Evolutionary conservation across 768 basidiomycete genomes (phyloP), one percentile per base, ranked within the genome.

Genomic region (Tephrocybe sp.): DNA sequence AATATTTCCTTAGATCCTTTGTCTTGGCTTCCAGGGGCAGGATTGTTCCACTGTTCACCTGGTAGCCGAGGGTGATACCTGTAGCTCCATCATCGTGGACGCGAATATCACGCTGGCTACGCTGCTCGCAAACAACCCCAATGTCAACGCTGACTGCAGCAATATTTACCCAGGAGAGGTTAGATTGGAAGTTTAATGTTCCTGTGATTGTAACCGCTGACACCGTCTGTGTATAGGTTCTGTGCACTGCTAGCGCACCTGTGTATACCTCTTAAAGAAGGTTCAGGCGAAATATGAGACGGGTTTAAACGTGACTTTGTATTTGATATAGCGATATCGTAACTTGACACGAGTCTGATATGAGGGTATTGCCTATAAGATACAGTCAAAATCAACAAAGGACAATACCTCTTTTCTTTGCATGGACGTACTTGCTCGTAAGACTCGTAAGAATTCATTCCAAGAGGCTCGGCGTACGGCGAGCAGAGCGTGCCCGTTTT

Each of bases 81-180:
- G 87, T 66, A 54, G 43, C 1, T 45, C 40, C 19, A 75, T 88
- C 46, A 64, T 75, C 2, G 40, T 50, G 0, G 60, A 49, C 19
- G 72, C 74, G 49, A 70, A 68, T 24, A 77, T 84, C 51, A 58
- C 73, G 40, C 52, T 71, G 54, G 69, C 56, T 31, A 76, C 76
- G 18, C 68, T 89, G 19, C 61, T 72, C 52, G 59, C 70, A 25
- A 87, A 88, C 71, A 89, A 88, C 69, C 85, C 81, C 2, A 83
- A 87, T 59, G 62, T 88, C 47, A 67, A 82, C 63, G 47, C 54
- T 8, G 57, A 27, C 6, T 84, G 83, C 67, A 63, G 62, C 27
- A 84, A 84, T 67, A 73, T 87, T 45, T 80, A 80, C 65, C 63
- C 75, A 48, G 75, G 71, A 41, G 83, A 87, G 76, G 86, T 86